Conservation (phyloP, 2,329 filamentous ascomycete genomes). For the Exophiala aquamarina region DNA sequence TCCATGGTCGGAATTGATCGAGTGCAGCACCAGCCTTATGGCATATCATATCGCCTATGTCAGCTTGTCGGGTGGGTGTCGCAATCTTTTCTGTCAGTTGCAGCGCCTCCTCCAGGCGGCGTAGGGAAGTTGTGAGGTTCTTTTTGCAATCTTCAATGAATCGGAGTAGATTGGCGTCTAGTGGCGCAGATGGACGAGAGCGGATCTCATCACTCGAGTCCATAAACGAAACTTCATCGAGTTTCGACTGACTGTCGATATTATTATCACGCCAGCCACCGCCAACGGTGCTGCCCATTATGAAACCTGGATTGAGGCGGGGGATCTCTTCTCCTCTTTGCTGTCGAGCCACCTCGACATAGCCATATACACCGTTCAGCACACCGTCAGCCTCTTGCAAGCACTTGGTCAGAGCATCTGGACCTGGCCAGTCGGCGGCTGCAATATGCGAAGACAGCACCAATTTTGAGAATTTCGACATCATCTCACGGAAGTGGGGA, state of each 20-base stretch:
- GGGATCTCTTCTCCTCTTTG: slow-evolving; percentile 92
- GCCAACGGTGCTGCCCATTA: slow-evolving; percentile 77
- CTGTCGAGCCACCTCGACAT: slow-evolving; percentile 90
- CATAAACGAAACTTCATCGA: slow-evolving; percentile 68
- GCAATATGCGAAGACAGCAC: slow-evolving; percentile 98
- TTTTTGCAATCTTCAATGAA: slow-evolving; percentile 82
- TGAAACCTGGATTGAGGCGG: slow-evolving; percentile 89
- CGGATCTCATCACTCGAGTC: slow-evolving; percentile 83
- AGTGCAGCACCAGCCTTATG: slow-evolving; percentile 74
- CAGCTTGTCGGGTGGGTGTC: slow-evolving; percentile 72
- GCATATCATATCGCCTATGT: slow-evolving; percentile 81
- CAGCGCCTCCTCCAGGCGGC: slow-evolving; percentile 83
- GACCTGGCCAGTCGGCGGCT: slow-evolving; percentile 90
- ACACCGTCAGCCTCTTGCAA: slow-evolving; percentile 97
- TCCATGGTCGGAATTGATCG: slow-evolving; percentile 87
- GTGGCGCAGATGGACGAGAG: slow-evolving; percentile 67
- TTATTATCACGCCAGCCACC: slow-evolving; percentile 82
- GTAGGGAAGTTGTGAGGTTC: slow-evolving; percentile 79
- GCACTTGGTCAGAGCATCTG: slow-evolving; percentile 92
- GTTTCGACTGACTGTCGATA: slow-evolving; percentile 62
- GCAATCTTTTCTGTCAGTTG: slow-evolving; percentile 77
- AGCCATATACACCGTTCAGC: slow-evolving; percentile 88
- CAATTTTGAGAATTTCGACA: slow-evolving; percentile 99
- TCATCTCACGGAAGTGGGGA: slow-evolving; percentile 97
- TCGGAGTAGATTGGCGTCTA: slow-evolving; percentile 78